Conservation (phyloP, 371 early-diverging fungal genomes). For the Actinomucor elegans region DNA sequence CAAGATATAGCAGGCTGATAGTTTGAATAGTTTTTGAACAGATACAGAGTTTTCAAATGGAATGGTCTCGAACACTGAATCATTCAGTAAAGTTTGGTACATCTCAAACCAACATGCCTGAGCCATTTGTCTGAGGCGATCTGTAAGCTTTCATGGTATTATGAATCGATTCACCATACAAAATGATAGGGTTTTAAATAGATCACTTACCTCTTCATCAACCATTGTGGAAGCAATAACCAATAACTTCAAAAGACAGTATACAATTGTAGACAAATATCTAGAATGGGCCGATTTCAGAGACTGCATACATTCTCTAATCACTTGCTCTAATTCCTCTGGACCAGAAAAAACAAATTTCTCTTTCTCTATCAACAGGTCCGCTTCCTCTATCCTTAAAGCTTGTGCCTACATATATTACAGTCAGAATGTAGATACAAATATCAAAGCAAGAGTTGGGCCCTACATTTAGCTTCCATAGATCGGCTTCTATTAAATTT, state of each 20-base stretch:
- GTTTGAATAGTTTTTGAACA: not conserved
- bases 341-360: not conserved
- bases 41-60: not conserved
- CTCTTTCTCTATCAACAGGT: too few relatives aligned
- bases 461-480: not conserved
- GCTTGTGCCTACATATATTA: too few relatives aligned
- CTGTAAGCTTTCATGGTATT: not conserved
- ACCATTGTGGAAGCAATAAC: not conserved
- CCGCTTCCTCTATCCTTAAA: too few relatives aligned
- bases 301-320: conserved; percentile 5
- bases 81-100: not conserved
- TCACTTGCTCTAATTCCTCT: not conserved
- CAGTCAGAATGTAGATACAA: too few relatives aligned
- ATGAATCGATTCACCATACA: too few relatives aligned
- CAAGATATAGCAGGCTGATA: not conserved
- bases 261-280: not conserved
- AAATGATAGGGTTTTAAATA: too few relatives aligned
- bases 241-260: not conserved
- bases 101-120: conserved; percentile 10
- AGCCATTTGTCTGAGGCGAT: not conserved
- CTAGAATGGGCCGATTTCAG: not conserved
- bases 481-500: not conserved
- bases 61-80: conserved; percentile 1
- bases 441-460: too few relatives aligned
- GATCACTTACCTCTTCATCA: not conserved